These are phyloP conservation scores for Phaffia rhodozyma DNA, from an alignment of 1,284 basidiomycete genomes.

Conservation along the genomic window DNA sequence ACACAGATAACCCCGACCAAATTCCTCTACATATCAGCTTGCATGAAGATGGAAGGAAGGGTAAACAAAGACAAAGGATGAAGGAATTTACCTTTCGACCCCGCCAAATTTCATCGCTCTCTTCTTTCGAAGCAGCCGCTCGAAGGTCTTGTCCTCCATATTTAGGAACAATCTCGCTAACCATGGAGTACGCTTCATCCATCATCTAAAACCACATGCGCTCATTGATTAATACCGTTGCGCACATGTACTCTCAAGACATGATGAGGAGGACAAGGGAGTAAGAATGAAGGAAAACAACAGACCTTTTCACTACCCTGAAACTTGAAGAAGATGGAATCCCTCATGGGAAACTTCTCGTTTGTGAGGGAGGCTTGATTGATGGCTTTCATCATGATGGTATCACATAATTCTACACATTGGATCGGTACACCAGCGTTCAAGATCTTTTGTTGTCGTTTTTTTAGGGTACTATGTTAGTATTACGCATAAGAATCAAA, in stretches of 20 bases:
- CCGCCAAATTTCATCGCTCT: constrained; percentile 67
- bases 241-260: background rate
- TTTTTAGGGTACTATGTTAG: too few relatives aligned
- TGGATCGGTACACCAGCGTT: constrained; percentile 16
- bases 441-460: background rate
- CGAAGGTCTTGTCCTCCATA: constrained; percentile 59
- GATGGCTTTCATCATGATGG: constrained; percentile 54
- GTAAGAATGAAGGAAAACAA: background rate
- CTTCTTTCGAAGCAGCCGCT: constrained; percentile 54
- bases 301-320: constrained; percentile 42
- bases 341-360: constrained; percentile 42
- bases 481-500: too few relatives aligned
- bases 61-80: background rate
- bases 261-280: background rate
- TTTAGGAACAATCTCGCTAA: constrained; percentile 47
- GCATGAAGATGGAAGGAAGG: background rate
- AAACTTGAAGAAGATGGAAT: constrained; percentile 78
- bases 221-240: background rate
- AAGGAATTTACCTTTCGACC: constrained; percentile 55
- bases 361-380: constrained; percentile 54
- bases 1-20: background rate
- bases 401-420: constrained; percentile 52
- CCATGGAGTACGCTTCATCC: constrained; percentile 51
- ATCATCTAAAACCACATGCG: constrained; percentile 34
- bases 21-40: too few relatives aligned